A percentile compares a stretch with the other conserved stretches of the same genome.
Evolutionary conservation across 225 moss, liverwort and hornwort genomes (phyloP).

Genomic region (Neckera pumila): DNA sequence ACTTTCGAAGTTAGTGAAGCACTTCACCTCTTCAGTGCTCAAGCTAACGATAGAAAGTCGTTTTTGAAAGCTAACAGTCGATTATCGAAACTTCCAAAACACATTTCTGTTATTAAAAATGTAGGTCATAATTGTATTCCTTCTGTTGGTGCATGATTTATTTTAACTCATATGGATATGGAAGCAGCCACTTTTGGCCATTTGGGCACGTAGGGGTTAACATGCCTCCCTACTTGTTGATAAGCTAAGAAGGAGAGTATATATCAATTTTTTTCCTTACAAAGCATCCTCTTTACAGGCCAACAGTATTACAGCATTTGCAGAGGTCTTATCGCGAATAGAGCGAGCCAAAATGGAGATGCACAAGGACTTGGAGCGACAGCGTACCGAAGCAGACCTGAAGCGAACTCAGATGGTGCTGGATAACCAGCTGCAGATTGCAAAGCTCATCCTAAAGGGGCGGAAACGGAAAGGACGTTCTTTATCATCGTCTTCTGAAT

Average conservation of each 20-base stretch:
- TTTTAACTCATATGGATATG: background rate
- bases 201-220: background rate
- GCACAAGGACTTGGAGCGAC: slow-evolving; percentile 51
- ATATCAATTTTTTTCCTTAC: background rate
- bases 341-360: slow-evolving; percentile 62
- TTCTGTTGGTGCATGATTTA: background rate
- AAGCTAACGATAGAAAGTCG: background rate
- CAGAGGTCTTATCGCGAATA: slow-evolving; percentile 40
- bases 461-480: slow-evolving; percentile 39
- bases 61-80: background rate
- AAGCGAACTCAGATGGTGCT: slow-evolving; percentile 54
- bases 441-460: slow-evolving; percentile 37
- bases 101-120: background rate
- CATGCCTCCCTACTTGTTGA: background rate
- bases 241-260: background rate
- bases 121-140: background rate
- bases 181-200: background rate
- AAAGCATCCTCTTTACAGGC: slow-evolving; percentile 10
- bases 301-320: slow-evolving; percentile 57
- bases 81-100: background rate
- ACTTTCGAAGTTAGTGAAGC: background rate
- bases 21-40: background rate
- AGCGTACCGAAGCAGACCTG: slow-evolving; percentile 44
- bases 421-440: slow-evolving; percentile 46
- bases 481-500: slow-evolving; percentile 28